Percentiles rank a stretch among this genome's conserved stretches.
phyloP scores from a whole-genome alignment of 2,329 filamentous ascomycete species.

The Bipolaris victoriae region DNA sequence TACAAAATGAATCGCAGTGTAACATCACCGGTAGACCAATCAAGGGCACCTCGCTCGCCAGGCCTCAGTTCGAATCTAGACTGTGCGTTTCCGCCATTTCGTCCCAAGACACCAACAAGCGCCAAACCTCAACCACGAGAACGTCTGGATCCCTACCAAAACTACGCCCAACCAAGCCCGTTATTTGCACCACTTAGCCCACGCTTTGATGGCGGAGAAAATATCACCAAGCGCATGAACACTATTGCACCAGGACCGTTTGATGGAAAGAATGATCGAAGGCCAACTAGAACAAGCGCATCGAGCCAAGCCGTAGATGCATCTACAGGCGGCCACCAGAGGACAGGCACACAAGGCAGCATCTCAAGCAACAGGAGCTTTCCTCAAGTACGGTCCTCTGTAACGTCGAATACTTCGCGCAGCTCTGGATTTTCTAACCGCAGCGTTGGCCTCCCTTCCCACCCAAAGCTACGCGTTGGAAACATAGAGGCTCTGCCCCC shows the following conservation, averaged over 20 bases:
- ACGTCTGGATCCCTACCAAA: conserved; percentile 34
- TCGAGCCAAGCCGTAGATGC: conserved; percentile 30
- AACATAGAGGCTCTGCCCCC: conserved; percentile 26
- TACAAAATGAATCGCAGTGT: conserved; percentile 44
- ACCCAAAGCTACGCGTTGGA: conserved; percentile 29
- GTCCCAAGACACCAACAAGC: conserved; percentile 46
- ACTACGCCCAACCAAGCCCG: conserved; percentile 43
- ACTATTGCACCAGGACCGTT: conserved; percentile 71
- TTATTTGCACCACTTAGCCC: conserved; percentile 59
- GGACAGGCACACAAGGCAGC: conserved; percentile 46
- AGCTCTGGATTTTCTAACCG: conserved; percentile 41
- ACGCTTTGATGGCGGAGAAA: conserved; percentile 49
- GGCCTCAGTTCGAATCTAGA: conserved; percentile 51
- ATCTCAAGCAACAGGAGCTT: conserved; percentile 36
- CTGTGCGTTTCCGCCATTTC: conserved; percentile 62
- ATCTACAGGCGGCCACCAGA: conserved; percentile 42
- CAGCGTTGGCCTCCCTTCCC: conserved; percentile 32
- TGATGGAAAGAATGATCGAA: conserved; percentile 51
- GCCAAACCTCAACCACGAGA: conserved; percentile 30
- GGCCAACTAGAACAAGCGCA: conserved; percentile 47
- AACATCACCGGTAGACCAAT: conserved; percentile 45
- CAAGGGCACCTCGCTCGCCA: conserved; percentile 41
- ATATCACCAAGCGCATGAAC: conserved; percentile 67
- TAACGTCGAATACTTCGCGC: conserved; percentile 39
- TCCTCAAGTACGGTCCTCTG: conserved; percentile 34